These are phyloP conservation scores for Aspergillus neoniger DNA, from an alignment of 2,329 filamentous ascomycete genomes.

Conservation along the genomic window DNA sequence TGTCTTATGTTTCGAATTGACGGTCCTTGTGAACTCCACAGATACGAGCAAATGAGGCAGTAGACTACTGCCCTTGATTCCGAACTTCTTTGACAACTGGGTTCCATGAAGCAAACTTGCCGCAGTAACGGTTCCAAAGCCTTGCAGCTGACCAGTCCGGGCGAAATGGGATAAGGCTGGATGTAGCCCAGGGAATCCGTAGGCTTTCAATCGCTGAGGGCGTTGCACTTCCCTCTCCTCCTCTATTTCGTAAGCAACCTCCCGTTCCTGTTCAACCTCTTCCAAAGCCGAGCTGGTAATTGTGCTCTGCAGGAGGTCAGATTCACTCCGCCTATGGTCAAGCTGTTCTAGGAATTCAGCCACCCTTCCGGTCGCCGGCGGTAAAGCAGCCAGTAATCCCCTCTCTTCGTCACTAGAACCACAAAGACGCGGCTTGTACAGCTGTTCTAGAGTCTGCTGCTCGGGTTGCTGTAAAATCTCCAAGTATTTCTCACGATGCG, in stretches of 20 bases:
- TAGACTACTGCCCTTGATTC: too few species aligned
- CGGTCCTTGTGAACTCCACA: too few species aligned
- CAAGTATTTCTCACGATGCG: conserved; percentile 47
- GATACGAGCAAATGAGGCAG: too few species aligned
- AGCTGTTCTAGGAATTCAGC: conserved; percentile 39
- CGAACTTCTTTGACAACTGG: too few species aligned
- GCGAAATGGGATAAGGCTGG: conserved; percentile 40
- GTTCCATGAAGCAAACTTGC: conserved; percentile 9
- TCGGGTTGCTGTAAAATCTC: conserved; percentile 54
- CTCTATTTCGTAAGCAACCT: conserved; percentile 62
- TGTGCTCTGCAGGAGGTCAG: conserved; percentile 49
- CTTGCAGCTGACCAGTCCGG: neutral
- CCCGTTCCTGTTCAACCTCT: conserved; percentile 61
- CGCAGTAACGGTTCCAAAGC: conserved; percentile 2
- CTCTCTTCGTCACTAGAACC: conserved; percentile 22
- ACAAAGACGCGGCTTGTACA: conserved; percentile 53
- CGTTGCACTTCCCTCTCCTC: conserved; percentile 57
- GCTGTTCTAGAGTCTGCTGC: conserved; percentile 57
- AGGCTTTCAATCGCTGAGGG: conserved; percentile 42
- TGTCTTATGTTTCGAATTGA: neutral
- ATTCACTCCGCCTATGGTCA: conserved; percentile 29
- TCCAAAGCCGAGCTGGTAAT: conserved; percentile 56
- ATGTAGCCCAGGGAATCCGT: conserved; percentile 51
- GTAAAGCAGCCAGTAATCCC: too few species aligned
- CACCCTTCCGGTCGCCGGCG: conserved; percentile 24